Conservation (phyloP, 495 filamentous ascomycete genomes). For the Daldinia childiae region DNA sequence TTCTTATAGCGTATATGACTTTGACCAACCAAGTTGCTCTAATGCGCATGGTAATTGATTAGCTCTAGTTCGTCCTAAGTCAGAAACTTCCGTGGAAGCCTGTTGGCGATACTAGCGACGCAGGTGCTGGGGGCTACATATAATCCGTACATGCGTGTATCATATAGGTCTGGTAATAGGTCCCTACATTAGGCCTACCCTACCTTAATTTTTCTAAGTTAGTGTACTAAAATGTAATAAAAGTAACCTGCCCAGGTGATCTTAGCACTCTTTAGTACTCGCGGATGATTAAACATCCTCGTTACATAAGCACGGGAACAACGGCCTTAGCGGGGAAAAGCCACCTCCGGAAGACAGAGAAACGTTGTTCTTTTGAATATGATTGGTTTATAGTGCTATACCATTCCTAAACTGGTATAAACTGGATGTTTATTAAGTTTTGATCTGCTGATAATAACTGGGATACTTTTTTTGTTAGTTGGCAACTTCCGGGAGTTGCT, state of each 20-base stretch:
- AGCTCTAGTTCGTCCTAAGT: background rate
- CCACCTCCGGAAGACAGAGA: constrained; percentile 11
- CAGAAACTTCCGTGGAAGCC: background rate
- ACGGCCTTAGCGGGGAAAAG: constrained; percentile 2
- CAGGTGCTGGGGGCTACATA: background rate
- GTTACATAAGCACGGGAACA: background rate
- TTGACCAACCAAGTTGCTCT: background rate
- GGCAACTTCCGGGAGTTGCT: background rate
- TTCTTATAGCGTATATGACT: background rate
- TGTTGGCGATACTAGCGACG: background rate
- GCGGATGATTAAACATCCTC: constrained; percentile 3
- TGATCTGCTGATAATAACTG: background rate
- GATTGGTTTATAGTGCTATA: background rate
- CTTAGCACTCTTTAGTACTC: background rate
- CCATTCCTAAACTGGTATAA: constrained; percentile 1
- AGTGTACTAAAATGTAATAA: too few relatives aligned
- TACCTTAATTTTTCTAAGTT: background rate
- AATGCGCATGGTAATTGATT: background rate
- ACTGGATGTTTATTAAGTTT: background rate
- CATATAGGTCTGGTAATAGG: constrained; percentile 1
- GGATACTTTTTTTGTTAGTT: background rate
- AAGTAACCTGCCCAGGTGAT: background rate
- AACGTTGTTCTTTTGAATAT: background rate
- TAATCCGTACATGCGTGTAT: background rate
- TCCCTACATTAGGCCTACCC: background rate